These are phyloP conservation scores for Alternaria brassicicola DNA, from an alignment of 2,329 filamentous ascomycete species.

Conservation along the genomic window DNA sequence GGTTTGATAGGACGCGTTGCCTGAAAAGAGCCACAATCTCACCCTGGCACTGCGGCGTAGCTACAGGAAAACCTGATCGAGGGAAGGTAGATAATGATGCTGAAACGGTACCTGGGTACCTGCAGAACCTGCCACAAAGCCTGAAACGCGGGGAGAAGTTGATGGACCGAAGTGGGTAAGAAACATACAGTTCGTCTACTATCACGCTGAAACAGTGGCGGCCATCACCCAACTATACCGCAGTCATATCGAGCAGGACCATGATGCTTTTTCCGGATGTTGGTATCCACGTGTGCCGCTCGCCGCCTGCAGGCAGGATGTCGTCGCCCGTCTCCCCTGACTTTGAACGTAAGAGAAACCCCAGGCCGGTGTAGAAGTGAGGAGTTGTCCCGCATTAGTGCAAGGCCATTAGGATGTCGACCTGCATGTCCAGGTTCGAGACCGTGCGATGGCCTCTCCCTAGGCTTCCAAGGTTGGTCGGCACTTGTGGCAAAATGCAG, in stretches of 20 bases:
- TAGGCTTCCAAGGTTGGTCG: constrained; percentile 1
- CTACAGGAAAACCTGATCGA: not conserved
- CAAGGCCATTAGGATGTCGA: not conserved
- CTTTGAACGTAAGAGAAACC: constrained; percentile 18
- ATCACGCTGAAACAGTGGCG: constrained; percentile 29
- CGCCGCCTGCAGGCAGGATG: constrained; percentile 8
- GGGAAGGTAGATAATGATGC: constrained; percentile 7
- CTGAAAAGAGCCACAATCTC: not conserved
- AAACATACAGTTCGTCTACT: constrained; percentile 12
- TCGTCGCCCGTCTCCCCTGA: constrained; percentile 16
- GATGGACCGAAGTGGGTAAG: constrained; percentile 6
- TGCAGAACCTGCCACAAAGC: constrained; percentile 36
- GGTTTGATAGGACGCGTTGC: not conserved
- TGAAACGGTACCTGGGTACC: constrained; percentile 39
- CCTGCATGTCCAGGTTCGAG: constrained; percentile 12
- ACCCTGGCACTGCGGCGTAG: not conserved
- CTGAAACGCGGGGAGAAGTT: constrained; percentile 33
- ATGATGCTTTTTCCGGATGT: constrained; percentile 6
- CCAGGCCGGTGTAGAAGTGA: constrained; percentile 3
- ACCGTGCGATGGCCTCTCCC: constrained; percentile 3
- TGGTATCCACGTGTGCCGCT: constrained; percentile 13
- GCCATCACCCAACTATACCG: constrained; percentile 12
- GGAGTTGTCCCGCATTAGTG: constrained; percentile 18
- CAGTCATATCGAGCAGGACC: constrained; percentile 5
- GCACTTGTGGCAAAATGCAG: not conserved